Conservation (phyloP, 73 alveolate genomes). For the Paramecium biaurelia region DNA sequence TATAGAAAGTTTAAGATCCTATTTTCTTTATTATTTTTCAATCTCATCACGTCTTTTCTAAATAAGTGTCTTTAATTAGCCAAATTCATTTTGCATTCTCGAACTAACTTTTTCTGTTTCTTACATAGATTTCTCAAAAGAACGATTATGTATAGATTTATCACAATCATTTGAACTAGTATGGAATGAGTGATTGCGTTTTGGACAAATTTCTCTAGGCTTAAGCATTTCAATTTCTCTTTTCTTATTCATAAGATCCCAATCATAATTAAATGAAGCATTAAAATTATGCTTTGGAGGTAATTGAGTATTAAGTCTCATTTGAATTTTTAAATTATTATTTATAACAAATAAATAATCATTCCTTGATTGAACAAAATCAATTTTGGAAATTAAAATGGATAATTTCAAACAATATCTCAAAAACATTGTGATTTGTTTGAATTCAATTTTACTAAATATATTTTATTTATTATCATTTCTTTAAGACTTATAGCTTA, state of each 20-base stretch:
- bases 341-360: background rate
- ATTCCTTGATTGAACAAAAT: background rate
- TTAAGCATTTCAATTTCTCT: background rate
- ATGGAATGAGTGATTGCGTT: conserved; percentile 24
- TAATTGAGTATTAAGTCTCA: conserved; percentile 8
- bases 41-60: background rate
- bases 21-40: background rate
- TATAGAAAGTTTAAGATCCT: background rate
- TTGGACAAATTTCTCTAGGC: conserved; percentile 22
- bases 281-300: conserved; percentile 40
- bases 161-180: conserved; percentile 2
- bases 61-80: background rate
- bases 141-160: background rate
- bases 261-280: conserved; percentile 8
- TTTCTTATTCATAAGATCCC: conserved; percentile 8
- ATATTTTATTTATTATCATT: too few relatives aligned
- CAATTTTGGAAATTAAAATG: background rate
- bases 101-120: conserved; percentile 18
- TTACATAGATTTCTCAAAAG: background rate
- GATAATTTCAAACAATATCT: background rate
- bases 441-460: too few relatives aligned
- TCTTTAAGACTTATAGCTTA: background rate
- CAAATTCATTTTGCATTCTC: conserved; percentile 24
- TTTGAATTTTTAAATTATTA: background rate
- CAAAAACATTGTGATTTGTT: background rate